phyloP scores from a whole-genome alignment of 75 land plant species.

The Chamaecyparis obtusa region DNA sequence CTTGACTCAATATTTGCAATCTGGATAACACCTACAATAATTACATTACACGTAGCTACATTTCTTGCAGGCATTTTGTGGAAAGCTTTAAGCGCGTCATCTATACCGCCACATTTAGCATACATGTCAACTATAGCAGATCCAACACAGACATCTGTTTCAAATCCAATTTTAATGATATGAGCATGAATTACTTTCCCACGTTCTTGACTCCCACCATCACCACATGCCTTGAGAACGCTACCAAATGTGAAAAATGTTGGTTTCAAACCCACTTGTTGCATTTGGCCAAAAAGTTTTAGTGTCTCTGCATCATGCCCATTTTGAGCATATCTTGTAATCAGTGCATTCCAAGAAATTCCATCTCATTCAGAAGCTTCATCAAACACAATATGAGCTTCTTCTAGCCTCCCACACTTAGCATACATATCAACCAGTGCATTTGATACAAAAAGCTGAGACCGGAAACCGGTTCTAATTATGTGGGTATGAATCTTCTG shows the following conservation, averaged over 20 bases:
- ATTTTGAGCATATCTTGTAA: conserved; percentile 33
- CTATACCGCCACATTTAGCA: conserved; percentile 21
- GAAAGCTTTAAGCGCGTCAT: conserved; percentile 16
- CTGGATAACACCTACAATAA: conserved; percentile 18
- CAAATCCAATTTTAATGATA: conserved; percentile 8
- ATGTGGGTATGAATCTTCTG: conserved; percentile 32
- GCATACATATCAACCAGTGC: conserved; percentile 45
- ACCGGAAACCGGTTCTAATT: conserved; percentile 5
- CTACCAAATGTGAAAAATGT: conserved; percentile 9
- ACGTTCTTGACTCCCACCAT: background rate
- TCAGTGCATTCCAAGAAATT: conserved; percentile 51
- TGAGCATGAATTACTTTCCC: conserved; percentile 9
- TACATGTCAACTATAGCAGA: conserved; percentile 32
- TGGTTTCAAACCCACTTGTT: conserved; percentile 14
- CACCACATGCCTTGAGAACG: conserved; percentile 14
- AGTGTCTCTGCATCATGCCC: conserved; percentile 32
- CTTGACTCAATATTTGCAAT: background rate
- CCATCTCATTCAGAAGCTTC: conserved; percentile 16
- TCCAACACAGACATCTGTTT: conserved; percentile 6
- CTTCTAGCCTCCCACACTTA: conserved; percentile 27
- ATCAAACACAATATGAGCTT: conserved; percentile 32
- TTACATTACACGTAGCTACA: conserved; percentile 16
- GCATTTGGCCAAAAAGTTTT: conserved; percentile 31
- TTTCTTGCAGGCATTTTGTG: background rate
- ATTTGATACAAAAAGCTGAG: conserved; percentile 24